Evolutionary conservation across 805 yeast species (phyloP).

Genomic region (Kodamaea laetipori): DNA sequence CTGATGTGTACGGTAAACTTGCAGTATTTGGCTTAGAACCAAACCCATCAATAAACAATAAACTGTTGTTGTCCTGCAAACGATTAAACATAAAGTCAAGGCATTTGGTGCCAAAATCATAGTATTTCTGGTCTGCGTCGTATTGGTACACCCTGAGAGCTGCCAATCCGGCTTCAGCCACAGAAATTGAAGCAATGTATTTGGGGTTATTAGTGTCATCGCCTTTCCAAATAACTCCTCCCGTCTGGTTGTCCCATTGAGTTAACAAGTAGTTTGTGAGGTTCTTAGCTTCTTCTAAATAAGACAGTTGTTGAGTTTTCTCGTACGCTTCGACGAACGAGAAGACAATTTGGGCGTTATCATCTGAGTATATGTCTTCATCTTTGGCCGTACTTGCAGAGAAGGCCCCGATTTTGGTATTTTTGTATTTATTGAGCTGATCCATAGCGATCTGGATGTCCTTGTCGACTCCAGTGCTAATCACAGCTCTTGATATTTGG

Average conservation of each 20-base stretch:
- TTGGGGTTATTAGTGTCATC: constrained; percentile 7
- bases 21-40: constrained; percentile 22
- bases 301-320: constrained; percentile 18
- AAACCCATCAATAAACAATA: constrained; percentile 28
- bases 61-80: constrained; percentile 25
- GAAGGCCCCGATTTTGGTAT: constrained; percentile 22
- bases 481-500: constrained; percentile 25
- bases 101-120: constrained; percentile 22
- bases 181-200: constrained; percentile 33
- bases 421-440: constrained; percentile 22
- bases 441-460: constrained; percentile 17
- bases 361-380: constrained; percentile 31
- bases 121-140: constrained; percentile 16
- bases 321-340: constrained; percentile 27
- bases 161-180: constrained; percentile 32
- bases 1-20: constrained; percentile 31
- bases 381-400: constrained; percentile 26
- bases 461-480: constrained; percentile 16
- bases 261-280: constrained; percentile 20
- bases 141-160: constrained; percentile 24
- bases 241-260: constrained; percentile 25
- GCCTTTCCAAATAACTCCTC: constrained; percentile 31
- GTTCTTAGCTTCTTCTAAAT: constrained; percentile 23
- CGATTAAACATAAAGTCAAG: constrained; percentile 19
- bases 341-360: constrained; percentile 32